Conservation (phyloP, 2,329 filamentous ascomycete species). For the Tolypocladium endophyticum region DNA sequence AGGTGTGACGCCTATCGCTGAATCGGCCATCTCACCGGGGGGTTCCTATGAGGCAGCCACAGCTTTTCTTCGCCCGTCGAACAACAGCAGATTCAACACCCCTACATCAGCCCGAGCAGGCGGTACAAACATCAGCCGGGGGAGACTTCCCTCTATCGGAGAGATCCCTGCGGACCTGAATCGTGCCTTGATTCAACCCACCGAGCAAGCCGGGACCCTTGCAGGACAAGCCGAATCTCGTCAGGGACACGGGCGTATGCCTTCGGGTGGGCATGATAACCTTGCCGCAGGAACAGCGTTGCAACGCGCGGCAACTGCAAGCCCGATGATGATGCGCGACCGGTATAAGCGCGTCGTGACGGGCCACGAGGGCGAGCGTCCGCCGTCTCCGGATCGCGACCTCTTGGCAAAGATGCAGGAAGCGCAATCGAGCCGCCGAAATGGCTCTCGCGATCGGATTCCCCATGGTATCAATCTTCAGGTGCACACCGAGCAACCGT, state of each 20-base stretch:
- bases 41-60: conserved; percentile 51
- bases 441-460: conserved; percentile 68
- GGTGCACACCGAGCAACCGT: conserved; percentile 44
- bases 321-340: conserved; percentile 52
- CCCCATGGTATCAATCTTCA: conserved; percentile 59
- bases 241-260: conserved; percentile 22
- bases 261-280: conserved; percentile 31
- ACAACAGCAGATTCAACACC: conserved; percentile 59
- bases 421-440: conserved; percentile 46
- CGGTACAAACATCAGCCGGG: conserved; percentile 48
- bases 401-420: conserved; percentile 51
- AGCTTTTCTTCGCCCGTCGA: conserved; percentile 56
- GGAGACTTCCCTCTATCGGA: conserved; percentile 68
- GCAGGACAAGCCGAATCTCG: conserved; percentile 15
- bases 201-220: conserved; percentile 11
- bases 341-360: conserved; percentile 24
- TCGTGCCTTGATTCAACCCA: conserved; percentile 15
- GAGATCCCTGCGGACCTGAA: conserved; percentile 34
- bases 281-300: conserved; percentile 35
- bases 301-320: conserved; percentile 56
- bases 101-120: conserved; percentile 53
- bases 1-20: conserved; percentile 80
- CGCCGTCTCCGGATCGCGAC: conserved; percentile 54
- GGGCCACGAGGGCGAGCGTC: conserved; percentile 25
- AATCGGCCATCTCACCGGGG: conserved; percentile 56